phyloP scores from a whole-genome alignment of 164 flowering plant genomes.

The Vitis riparia region DNA sequence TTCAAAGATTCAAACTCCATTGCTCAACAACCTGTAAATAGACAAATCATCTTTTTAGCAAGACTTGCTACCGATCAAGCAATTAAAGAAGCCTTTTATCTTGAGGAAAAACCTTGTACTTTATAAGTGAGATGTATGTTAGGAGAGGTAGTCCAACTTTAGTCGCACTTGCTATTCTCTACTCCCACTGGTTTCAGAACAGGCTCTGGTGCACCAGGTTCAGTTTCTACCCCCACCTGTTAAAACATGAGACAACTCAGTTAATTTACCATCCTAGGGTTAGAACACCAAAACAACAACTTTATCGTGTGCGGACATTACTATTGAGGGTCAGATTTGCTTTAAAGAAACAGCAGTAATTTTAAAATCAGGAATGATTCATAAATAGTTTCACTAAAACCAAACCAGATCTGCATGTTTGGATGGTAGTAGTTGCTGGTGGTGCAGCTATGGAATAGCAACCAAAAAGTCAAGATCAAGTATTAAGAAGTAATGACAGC shows the following conservation, averaged over 20 bases:
- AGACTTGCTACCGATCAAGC: no score
- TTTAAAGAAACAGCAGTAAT: no score
- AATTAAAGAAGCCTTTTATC: no score
- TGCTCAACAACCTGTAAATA: no score
- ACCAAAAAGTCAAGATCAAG: not conserved
- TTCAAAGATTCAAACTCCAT: no score
- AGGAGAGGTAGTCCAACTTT: no score
- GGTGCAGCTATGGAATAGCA: no score
- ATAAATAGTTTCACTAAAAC: not conserved
- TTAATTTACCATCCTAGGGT: not conserved
- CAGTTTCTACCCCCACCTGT: constrained; percentile 10
- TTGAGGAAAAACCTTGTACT: no score
- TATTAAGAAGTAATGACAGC: not conserved
- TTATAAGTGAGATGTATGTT: not conserved
- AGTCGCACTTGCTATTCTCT: constrained; percentile 1
- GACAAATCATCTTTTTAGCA: no score
- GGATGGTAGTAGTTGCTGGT: not conserved
- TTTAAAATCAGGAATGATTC: no score
- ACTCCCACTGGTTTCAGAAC: not conserved
- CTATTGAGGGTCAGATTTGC: not conserved
- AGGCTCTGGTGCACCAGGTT: constrained; percentile 2
- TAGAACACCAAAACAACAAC: not conserved
- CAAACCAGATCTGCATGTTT: not conserved
- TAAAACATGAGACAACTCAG: not conserved
- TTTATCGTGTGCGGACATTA: not conserved